Conservation (phyloP, 2,329 filamentous ascomycete genomes). For the Boeremia exigua region DNA sequence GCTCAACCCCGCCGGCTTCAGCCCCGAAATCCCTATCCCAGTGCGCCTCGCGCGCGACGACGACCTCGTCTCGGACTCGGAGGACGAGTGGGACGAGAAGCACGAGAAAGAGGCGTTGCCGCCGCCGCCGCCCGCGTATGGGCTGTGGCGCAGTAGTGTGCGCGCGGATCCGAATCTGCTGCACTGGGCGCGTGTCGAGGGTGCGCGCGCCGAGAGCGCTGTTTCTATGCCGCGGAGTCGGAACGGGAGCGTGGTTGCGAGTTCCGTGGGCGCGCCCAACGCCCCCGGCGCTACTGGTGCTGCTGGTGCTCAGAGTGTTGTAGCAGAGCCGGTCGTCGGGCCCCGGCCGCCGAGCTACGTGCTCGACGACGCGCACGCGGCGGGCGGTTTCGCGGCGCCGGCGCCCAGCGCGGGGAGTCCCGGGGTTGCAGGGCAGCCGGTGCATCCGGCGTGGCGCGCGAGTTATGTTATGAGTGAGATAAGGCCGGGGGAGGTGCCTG, state of each 20-base stretch:
- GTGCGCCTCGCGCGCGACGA: conserved; percentile 78
- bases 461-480: conserved; percentile 42
- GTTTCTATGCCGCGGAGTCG: conserved; percentile 7
- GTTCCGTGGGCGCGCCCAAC: neutral
- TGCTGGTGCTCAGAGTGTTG: neutral
- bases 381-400: conserved; percentile 2
- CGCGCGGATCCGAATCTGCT: conserved; percentile 80
- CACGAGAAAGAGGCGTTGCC: conserved; percentile 30
- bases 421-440: no score
- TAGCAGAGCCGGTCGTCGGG: neutral
- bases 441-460: conserved; percentile 48
- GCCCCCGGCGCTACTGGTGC: neutral
- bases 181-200: conserved; percentile 73
- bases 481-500: conserved; percentile 23
- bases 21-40: conserved; percentile 75
- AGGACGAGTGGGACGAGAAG: conserved; percentile 18
- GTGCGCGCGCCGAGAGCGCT: neutral
- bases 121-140: conserved; percentile 77
- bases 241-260: neutral
- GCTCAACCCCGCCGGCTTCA: conserved; percentile 69
- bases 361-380: conserved; percentile 66
- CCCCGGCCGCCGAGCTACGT: conserved; percentile 75
- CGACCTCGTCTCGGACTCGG: conserved; percentile 66
- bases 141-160: conserved; percentile 81
- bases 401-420: no score